Evolutionary conservation across 2,329 filamentous ascomycete genomes (phyloP).

Genomic region (Sphaerulina musiva): DNA sequence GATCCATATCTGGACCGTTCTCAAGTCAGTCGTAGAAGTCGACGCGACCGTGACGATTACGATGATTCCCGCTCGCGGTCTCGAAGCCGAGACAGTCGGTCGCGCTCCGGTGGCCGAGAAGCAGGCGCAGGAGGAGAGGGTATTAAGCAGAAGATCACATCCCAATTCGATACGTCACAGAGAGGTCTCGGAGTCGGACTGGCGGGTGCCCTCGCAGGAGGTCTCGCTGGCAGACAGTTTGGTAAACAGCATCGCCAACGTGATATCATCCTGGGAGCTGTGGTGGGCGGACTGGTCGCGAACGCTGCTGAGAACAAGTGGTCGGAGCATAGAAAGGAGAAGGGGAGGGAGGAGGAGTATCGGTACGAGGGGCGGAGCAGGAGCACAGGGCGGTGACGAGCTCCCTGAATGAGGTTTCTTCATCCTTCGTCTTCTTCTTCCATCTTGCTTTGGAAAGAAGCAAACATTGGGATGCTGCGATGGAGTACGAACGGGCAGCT

Average conservation of each 20-base stretch:
- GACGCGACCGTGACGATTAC: constrained; percentile 18
- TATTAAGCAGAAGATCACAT: constrained; percentile 28
- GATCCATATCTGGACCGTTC: constrained; percentile 21
- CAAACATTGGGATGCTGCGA: background rate
- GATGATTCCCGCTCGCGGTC: constrained; percentile 24
- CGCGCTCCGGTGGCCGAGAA: constrained; percentile 11
- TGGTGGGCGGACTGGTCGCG: constrained; percentile 32
- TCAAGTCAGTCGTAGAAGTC: constrained; percentile 16
- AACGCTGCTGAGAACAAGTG: constrained; percentile 33
- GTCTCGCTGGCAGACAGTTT: constrained; percentile 31
- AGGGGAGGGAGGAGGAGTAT: constrained; percentile 20
- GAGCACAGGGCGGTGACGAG: constrained; percentile 17
- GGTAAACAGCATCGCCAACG: constrained; percentile 30
- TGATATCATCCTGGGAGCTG: constrained; percentile 32
- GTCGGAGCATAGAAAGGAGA: constrained; percentile 26
- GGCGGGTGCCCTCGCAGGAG: constrained; percentile 33
- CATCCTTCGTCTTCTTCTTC: background rate
- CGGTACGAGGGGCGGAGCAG: constrained; percentile 19
- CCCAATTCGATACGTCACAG: constrained; percentile 31
- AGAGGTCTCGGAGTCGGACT: constrained; percentile 31
- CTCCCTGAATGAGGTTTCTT: no score
- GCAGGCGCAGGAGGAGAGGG: constrained; percentile 13
- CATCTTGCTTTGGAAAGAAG: background rate
- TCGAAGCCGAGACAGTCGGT: constrained; percentile 18
- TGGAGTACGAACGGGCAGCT: background rate